Evolutionary conservation across 495 filamentous ascomycete species (phyloP).

Genomic region (Chaetomium fimeti): DNA sequence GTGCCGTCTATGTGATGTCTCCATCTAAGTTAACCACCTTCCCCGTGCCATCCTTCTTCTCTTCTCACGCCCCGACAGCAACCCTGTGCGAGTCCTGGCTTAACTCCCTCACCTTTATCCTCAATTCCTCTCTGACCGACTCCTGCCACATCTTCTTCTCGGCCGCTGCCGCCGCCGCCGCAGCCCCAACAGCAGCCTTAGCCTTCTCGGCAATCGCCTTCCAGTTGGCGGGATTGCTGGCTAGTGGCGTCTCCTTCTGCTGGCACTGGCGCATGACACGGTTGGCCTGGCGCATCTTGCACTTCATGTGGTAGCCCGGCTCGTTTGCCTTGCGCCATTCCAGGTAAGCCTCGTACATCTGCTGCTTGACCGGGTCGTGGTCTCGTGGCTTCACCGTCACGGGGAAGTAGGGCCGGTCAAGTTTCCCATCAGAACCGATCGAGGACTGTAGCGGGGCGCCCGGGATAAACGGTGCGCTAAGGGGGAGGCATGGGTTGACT

Average conservation of each 20-base stretch:
- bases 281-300: slow-evolving; percentile 45
- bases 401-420: slow-evolving; percentile 31
- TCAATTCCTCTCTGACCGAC: slow-evolving; percentile 21
- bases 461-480: neutral
- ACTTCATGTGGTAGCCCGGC: slow-evolving; percentile 40
- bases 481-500: slow-evolving; percentile 1
- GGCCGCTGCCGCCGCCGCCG: slow-evolving; percentile 16
- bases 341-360: slow-evolving; percentile 45
- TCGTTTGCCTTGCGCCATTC: slow-evolving; percentile 44
- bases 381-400: slow-evolving; percentile 38
- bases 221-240: slow-evolving; percentile 3
- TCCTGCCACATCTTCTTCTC: slow-evolving; percentile 20
- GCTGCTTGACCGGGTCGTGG: slow-evolving; percentile 41
- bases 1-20: neutral
- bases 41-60: neutral
- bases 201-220: slow-evolving; percentile 32
- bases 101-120: slow-evolving; percentile 21
- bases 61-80: neutral
- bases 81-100: slow-evolving; percentile 17
- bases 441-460: neutral
- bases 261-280: slow-evolving; percentile 39
- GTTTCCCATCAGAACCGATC: slow-evolving; percentile 23
- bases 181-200: slow-evolving; percentile 29
- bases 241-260: slow-evolving; percentile 8
- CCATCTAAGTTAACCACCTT: neutral